Conservation (phyloP, 345 rosid species). For the Carallia brachiata region DNA sequence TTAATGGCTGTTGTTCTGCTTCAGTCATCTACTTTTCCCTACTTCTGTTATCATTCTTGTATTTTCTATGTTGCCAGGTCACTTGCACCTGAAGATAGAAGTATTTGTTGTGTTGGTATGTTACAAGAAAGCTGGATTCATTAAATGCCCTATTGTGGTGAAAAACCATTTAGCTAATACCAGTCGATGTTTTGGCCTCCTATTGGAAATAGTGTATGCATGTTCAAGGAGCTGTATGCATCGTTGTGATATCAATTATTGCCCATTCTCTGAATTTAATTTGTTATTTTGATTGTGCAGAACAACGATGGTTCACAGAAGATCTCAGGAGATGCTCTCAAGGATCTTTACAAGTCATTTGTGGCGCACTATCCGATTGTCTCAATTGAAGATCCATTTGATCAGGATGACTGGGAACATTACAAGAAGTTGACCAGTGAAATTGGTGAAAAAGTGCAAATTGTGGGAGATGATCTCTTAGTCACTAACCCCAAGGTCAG, state of each 20-base stretch:
- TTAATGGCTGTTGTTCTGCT: not conserved
- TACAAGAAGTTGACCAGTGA: slow-evolving; percentile 75
- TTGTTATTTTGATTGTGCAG: slow-evolving; percentile 34
- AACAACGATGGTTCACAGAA: slow-evolving; percentile 80
- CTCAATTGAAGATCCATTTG: slow-evolving; percentile 96
- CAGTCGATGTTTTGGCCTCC: too few species aligned
- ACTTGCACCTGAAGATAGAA: not conserved
- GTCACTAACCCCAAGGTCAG: slow-evolving; percentile 96
- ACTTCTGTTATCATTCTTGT: not conserved
- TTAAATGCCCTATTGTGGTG: too few species aligned
- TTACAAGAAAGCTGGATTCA: too few species aligned
- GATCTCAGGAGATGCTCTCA: slow-evolving; percentile 83
- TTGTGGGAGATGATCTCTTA: slow-evolving; percentile 96
- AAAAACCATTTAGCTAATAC: too few species aligned
- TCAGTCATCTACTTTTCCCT: not conserved
- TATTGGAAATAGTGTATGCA: too few species aligned
- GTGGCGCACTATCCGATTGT: slow-evolving; percentile 85
- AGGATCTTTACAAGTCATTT: slow-evolving; percentile 87
- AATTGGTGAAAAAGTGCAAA: slow-evolving; percentile 73
- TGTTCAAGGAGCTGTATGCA: too few species aligned
- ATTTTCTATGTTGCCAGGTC: not conserved
- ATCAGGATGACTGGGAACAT: slow-evolving; percentile 97
- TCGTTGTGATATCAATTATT: too few species aligned
- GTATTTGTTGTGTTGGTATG: too few species aligned
- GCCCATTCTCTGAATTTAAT: too few species aligned